phyloP scores from a whole-genome alignment of 805 yeast genomes.

The Hanseniaspora pseudoguilliermondii region DNA sequence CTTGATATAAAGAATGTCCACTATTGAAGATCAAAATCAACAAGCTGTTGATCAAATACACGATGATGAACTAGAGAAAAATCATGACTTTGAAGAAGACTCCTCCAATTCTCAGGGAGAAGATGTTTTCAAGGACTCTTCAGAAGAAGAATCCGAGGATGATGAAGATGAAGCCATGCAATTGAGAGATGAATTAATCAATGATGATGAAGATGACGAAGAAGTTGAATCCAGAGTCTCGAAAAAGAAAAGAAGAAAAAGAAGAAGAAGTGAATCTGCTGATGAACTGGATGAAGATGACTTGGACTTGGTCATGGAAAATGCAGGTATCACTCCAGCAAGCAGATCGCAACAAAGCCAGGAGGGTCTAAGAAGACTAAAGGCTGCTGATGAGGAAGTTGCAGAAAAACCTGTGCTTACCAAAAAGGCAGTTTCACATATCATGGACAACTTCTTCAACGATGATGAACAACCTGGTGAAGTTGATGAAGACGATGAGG shows the following conservation, averaged over 20 bases:
- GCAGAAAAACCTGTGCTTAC: conserved; percentile 15
- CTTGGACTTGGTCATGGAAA: conserved; percentile 79
- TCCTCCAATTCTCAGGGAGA: conserved; percentile 35
- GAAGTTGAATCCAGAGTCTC: conserved; percentile 22
- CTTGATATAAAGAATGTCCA: not conserved
- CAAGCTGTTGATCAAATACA: conserved; percentile 13
- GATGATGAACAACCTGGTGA: conserved; percentile 29
- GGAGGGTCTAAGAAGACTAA: conserved; percentile 62
- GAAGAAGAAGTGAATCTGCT: conserved; percentile 36
- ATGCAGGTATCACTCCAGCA: conserved; percentile 58
- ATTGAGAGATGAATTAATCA: conserved; percentile 85
- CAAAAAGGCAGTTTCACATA: conserved; percentile 18
- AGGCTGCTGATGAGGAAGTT: conserved; percentile 32
- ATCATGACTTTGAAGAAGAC: conserved; percentile 17
- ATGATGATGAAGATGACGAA: conserved; percentile 58
- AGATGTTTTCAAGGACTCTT: conserved; percentile 58
- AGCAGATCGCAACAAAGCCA: conserved; percentile 22
- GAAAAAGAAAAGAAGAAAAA: conserved; percentile 32
- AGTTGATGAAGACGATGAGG: conserved; percentile 29
- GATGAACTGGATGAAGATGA: conserved; percentile 89
- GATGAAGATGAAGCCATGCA: conserved; percentile 68
- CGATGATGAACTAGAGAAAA: conserved; percentile 13
- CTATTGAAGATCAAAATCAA: conserved; percentile 2
- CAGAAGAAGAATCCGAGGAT: conserved; percentile 74
- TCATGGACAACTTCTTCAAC: conserved; percentile 32